These are phyloP conservation scores for Filobasidium floriforme DNA, from an alignment of 768 basidiomycete species.

Conservation along the genomic window DNA sequence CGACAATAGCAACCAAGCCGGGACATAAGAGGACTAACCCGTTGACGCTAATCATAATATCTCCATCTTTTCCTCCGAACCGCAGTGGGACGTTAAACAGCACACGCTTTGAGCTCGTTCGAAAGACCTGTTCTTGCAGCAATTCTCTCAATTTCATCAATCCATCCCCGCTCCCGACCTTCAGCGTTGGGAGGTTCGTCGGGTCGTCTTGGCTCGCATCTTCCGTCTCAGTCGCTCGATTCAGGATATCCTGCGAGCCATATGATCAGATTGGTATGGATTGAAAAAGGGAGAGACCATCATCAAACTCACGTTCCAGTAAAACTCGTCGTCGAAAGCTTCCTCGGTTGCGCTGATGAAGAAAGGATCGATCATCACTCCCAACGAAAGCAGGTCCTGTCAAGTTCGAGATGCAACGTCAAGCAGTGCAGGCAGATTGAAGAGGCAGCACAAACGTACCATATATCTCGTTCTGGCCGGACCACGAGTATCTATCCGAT, in stretches of 20 bases:
- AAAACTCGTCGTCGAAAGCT: conserved; percentile 53
- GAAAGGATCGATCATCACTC: conserved; percentile 75
- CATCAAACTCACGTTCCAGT: conserved; percentile 20
- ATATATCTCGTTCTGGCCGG: conserved; percentile 38
- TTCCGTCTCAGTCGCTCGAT: conserved; percentile 54
- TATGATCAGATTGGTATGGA: neutral
- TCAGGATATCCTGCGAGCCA: conserved; percentile 36
- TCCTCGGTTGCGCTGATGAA: conserved; percentile 67
- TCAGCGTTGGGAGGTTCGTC: neutral
- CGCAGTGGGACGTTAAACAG: conserved; percentile 73
- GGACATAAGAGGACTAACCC: conserved; percentile 30
- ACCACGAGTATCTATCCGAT: conserved; percentile 18
- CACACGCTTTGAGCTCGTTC: conserved; percentile 60
- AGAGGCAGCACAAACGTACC: conserved; percentile 19
- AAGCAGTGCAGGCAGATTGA: neutral
- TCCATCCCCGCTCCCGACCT: conserved; percentile 28
- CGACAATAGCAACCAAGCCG: neutral
- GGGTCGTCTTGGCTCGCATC: conserved; percentile 57
- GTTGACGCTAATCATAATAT: conserved; percentile 45
- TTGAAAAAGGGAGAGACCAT: neutral
- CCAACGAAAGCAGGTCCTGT: conserved; percentile 73
- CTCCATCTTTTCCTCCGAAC: conserved; percentile 57
- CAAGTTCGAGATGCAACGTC: too few species aligned
- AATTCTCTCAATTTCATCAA: conserved; percentile 36
- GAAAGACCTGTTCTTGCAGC: conserved; percentile 35